Conservation (phyloP, 345 rosid genomes). For the Syzygium grande region DNA sequence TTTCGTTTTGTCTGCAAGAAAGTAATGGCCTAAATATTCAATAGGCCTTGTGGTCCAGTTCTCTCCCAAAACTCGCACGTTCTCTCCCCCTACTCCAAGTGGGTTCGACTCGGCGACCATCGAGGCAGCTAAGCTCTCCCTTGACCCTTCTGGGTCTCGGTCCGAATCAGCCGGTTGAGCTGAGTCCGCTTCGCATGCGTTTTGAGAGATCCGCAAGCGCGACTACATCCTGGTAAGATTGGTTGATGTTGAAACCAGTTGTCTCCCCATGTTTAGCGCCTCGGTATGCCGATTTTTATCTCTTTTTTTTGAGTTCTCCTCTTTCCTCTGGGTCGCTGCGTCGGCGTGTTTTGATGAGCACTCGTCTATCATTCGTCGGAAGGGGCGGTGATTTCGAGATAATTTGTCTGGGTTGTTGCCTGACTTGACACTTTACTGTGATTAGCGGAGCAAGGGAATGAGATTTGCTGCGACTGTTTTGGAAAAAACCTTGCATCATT, state of each 20-base stretch:
- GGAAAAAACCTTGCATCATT: background rate
- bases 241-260: background rate
- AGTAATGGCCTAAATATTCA: background rate
- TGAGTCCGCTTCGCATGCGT: background rate
- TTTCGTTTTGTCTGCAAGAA: background rate
- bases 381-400: background rate
- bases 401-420: background rate
- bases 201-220: background rate
- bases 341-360: background rate
- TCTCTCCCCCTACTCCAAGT: background rate
- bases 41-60: background rate
- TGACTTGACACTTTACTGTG: background rate
- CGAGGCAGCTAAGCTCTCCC: background rate
- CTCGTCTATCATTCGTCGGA: background rate
- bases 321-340: background rate
- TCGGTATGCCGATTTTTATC: background rate
- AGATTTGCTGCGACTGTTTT: background rate
- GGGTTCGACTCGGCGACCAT: background rate
- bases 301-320: background rate
- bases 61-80: background rate
- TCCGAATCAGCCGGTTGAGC: background rate
- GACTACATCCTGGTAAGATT: background rate
- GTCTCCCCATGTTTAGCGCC: background rate
- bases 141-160: background rate
- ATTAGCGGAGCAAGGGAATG: background rate